Percentiles rank a stretch among this genome's conserved stretches.
phyloP scores from a whole-genome alignment of 78 protist species.

The Pirum gemmata region DNA sequence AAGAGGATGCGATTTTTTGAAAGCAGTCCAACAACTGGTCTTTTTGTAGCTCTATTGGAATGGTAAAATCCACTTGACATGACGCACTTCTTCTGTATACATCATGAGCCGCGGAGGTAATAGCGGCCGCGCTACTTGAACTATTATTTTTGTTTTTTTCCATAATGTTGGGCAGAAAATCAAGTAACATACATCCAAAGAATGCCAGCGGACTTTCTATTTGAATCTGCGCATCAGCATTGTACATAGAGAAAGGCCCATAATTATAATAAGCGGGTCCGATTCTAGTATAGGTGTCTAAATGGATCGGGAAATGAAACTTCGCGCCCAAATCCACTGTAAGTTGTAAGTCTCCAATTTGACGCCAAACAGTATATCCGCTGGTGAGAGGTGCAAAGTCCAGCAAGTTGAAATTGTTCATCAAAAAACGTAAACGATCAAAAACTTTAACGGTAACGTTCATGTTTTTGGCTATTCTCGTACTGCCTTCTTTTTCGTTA shows the following conservation, averaged over 20 bases:
- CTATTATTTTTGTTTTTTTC: too few species aligned
- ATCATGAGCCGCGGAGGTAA: background rate
- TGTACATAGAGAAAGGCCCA: background rate
- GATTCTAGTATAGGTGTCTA: background rate
- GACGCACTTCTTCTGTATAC: background rate
- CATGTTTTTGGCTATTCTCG: background rate
- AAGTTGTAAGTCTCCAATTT: background rate
- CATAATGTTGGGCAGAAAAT: background rate
- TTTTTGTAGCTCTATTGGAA: background rate
- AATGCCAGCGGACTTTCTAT: background rate
- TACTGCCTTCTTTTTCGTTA: background rate
- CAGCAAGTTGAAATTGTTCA: background rate
- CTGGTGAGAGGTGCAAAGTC: background rate
- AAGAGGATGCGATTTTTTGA: background rate
- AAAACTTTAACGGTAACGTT: background rate
- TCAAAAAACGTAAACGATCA: background rate
- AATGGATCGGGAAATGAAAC: background rate
- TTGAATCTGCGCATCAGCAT: background rate
- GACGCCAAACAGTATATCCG: background rate
- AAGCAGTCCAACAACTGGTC: background rate
- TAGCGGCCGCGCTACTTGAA: background rate
- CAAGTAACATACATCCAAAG: background rate
- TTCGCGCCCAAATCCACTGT: background rate
- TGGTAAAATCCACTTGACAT: background rate
- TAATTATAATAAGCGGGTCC: background rate